phyloP scores from a whole-genome alignment of 2,329 filamentous ascomycete genomes.

The Diaporthe sp. region DNA sequence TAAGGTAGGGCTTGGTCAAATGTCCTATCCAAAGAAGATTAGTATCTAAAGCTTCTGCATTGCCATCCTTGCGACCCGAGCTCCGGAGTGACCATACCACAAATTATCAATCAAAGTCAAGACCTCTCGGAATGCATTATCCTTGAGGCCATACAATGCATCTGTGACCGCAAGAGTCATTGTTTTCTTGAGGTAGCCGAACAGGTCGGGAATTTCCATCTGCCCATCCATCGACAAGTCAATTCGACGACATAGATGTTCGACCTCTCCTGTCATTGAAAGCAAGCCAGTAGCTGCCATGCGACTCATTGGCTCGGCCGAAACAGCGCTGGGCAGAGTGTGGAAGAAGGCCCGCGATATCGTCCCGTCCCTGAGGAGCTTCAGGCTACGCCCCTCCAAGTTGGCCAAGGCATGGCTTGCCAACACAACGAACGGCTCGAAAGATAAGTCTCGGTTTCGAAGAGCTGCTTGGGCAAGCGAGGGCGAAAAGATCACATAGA shows the following conservation, averaged over 20 bases:
- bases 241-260: background rate
- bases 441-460: background rate
- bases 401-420: slow-evolving; percentile 21
- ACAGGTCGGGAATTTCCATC: background rate
- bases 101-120: background rate
- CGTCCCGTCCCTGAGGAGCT: slow-evolving; percentile 9
- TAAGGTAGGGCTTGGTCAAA: background rate
- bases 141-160: background rate
- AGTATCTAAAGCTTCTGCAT: background rate
- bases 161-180: slow-evolving; percentile 14
- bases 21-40: background rate
- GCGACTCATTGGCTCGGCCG: slow-evolving; percentile 6
- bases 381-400: slow-evolving; percentile 7
- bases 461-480: slow-evolving; percentile 6
- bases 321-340: background rate
- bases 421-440: slow-evolving; percentile 11
- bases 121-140: background rate
- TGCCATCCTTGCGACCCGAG: background rate
- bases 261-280: slow-evolving; percentile 9
- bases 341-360: slow-evolving; percentile 20
- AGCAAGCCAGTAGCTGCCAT: slow-evolving; percentile 17
- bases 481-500: slow-evolving; percentile 11
- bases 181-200: background rate
- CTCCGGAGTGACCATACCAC: background rate
- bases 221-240: background rate